Conservation (phyloP, 2,329 filamentous ascomycete species). For the Verticillium tricorpus region DNA sequence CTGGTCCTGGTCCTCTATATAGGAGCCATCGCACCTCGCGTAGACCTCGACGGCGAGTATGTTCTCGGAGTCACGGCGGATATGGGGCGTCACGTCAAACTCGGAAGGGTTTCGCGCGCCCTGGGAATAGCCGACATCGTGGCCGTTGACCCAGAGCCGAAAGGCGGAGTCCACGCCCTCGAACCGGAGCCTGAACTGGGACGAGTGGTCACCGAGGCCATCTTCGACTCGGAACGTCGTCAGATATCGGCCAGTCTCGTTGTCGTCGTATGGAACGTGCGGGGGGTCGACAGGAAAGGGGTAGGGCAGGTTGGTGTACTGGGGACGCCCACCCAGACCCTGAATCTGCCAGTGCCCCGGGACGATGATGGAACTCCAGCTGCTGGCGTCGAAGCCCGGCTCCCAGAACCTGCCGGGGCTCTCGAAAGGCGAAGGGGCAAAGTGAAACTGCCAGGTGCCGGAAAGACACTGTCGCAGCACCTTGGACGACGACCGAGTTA, state of each 20-base stretch:
- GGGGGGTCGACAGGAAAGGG: conserved; percentile 66
- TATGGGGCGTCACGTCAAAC: conserved; percentile 57
- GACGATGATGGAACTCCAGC: conserved; percentile 52
- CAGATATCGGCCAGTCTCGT: conserved; percentile 60
- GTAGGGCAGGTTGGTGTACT: conserved; percentile 67
- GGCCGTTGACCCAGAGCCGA: conserved; percentile 66
- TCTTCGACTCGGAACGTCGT: conserved; percentile 49
- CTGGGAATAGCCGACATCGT: conserved; percentile 65
- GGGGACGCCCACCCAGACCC: conserved; percentile 57
- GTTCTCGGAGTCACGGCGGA: conserved; percentile 35
- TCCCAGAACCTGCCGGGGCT: conserved; percentile 37
- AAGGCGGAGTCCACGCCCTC: conserved; percentile 73
- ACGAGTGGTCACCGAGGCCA: conserved; percentile 29
- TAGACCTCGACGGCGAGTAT: conserved; percentile 64
- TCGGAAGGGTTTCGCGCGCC: conserved; percentile 69
- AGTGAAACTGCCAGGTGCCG: conserved; percentile 50
- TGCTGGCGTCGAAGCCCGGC: conserved; percentile 31
- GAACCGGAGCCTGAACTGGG: conserved; percentile 63
- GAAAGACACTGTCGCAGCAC: conserved; percentile 36
- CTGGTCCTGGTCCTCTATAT: conserved; percentile 68
- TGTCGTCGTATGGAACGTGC: conserved; percentile 58
- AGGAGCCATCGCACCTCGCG: conserved; percentile 67
- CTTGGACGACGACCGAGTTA: conserved; percentile 35
- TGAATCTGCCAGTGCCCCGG: conserved; percentile 70
- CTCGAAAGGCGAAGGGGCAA: conserved; percentile 39